Evolutionary conservation across 495 filamentous ascomycete species (phyloP).

Genomic region (Penicillium bovifimosum): DNA sequence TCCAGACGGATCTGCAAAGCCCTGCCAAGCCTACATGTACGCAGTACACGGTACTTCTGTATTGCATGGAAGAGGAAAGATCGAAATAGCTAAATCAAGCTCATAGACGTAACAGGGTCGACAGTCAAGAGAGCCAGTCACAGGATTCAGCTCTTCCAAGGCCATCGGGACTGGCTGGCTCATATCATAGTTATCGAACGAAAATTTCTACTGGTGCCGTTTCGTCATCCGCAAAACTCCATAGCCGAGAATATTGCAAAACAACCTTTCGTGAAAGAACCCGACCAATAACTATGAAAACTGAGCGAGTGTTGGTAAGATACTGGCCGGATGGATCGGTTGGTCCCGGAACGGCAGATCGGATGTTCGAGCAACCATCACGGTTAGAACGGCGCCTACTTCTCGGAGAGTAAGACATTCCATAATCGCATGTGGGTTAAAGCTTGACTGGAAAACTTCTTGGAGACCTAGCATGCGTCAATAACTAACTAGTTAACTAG

Average conservation of each 20-base stretch:
- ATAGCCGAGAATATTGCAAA: slow-evolving; percentile 15
- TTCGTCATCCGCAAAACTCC: slow-evolving; percentile 5
- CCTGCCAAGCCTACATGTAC: slow-evolving; percentile 2
- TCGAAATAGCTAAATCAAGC: slow-evolving; percentile 6
- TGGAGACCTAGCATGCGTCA: neutral
- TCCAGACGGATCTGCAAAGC: neutral
- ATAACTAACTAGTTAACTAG: too few species aligned
- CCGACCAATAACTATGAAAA: slow-evolving; percentile 43
- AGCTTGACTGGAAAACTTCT: neutral
- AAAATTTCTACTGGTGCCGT: slow-evolving; percentile 11
- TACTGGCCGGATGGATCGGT: slow-evolving; percentile 5
- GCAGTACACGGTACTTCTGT: neutral
- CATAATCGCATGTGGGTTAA: slow-evolving; percentile 11
- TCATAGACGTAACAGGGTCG: neutral
- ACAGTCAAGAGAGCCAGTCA: neutral
- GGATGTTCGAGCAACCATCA: neutral
- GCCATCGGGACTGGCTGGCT: neutral
- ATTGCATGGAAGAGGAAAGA: slow-evolving; percentile 11
- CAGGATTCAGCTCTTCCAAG: neutral
- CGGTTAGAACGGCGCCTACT: neutral
- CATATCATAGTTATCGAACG: slow-evolving; percentile 1
- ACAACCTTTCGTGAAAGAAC: slow-evolving; percentile 1
- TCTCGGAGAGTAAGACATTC: slow-evolving; percentile 1
- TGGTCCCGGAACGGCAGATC: neutral
- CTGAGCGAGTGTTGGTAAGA: too few species aligned